phyloP scores from a whole-genome alignment of 1,284 basidiomycete species.

The Mycena citricolor region DNA sequence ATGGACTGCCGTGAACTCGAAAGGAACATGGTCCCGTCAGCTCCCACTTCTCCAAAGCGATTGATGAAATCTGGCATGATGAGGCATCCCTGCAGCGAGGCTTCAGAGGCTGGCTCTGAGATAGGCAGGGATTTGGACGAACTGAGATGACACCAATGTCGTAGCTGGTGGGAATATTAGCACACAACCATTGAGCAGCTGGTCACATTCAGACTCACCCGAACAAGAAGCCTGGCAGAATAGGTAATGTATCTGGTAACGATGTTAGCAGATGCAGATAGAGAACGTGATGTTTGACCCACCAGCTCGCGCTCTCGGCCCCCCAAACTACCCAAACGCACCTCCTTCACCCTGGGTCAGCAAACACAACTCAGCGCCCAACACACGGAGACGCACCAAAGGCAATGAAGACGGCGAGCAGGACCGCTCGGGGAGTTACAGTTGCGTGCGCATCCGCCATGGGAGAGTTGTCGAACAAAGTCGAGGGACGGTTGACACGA shows the following conservation, averaged over 20 bases:
- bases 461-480: constrained; percentile 1
- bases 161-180: constrained; percentile 9
- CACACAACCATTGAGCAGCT: not conserved
- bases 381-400: constrained; percentile 27
- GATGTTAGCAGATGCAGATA: not conserved
- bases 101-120: not conserved
- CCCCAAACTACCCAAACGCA: not conserved
- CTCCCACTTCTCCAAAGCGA: constrained; percentile 60
- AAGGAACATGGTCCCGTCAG: constrained; percentile 52
- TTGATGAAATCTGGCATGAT: constrained; percentile 78
- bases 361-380: too few species aligned
- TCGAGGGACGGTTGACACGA: not conserved
- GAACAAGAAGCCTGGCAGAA: constrained; percentile 22
- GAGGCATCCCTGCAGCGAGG: constrained; percentile 59
- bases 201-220: constrained; percentile 11
- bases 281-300: not conserved
- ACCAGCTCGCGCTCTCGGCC: not conserved
- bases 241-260: not conserved
- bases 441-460: constrained; percentile 17
- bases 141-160: constrained; percentile 25
- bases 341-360: too few species aligned
- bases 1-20: constrained; percentile 68
- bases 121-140: not conserved
- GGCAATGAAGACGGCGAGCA: constrained; percentile 21
- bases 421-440: constrained; percentile 14